Percentiles rank a stretch among this genome's conserved stretches.
These are phyloP conservation scores for Solanum corneliomulleri DNA, from an alignment of 257 asterid genomes.

Conservation along the genomic window DNA sequence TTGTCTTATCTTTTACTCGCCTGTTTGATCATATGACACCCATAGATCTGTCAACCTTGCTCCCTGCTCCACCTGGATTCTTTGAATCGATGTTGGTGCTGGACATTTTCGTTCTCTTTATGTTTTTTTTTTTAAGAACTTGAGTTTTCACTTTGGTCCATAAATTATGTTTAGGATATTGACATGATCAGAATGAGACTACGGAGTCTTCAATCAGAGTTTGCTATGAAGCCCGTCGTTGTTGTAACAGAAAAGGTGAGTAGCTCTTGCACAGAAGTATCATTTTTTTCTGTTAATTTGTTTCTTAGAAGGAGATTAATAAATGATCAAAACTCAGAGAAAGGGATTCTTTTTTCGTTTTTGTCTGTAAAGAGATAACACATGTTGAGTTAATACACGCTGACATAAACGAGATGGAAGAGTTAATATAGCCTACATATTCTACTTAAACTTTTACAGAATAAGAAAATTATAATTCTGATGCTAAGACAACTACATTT, in stretches of 20 bases:
- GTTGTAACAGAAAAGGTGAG: constrained; percentile 85
- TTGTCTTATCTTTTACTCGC: neutral
- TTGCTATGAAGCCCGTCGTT: constrained; percentile 39
- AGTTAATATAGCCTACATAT: neutral
- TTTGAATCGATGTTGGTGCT: neutral
- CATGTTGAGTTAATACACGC: neutral
- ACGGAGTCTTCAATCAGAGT: constrained; percentile 45
- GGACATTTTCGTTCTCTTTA: neutral
- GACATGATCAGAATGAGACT: constrained; percentile 43
- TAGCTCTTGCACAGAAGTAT: neutral
- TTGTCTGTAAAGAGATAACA: neutral
- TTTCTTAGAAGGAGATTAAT: neutral
- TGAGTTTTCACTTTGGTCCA: constrained; percentile 4
- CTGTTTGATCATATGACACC: neutral
- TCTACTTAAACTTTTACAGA: neutral
- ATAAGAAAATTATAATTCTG: neutral
- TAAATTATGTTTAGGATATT: constrained; percentile 40
- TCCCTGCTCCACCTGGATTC: neutral
- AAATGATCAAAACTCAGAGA: neutral
- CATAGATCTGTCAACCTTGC: neutral
- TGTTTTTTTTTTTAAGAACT: neutral
- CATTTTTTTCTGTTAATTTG: neutral
- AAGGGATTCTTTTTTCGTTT: neutral
- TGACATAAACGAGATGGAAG: neutral
- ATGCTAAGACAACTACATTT: neutral